Evolutionary conservation across 192 early-diverging fungal genomes (phyloP).

Genomic region (Rhizophagus sp.): DNA sequence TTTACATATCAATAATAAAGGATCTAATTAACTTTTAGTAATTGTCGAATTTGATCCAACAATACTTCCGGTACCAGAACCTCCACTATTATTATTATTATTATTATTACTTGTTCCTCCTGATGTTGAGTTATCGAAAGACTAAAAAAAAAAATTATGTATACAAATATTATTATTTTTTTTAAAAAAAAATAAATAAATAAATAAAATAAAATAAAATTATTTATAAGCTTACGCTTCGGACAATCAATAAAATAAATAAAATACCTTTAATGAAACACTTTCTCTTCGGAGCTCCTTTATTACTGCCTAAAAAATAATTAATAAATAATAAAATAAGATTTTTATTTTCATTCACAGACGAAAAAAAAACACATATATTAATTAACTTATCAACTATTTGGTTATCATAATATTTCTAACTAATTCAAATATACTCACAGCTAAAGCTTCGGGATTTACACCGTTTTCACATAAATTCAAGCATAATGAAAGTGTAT

Average conservation of each 20-base stretch:
- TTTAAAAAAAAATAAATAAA: neutral
- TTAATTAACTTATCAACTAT: too few species aligned
- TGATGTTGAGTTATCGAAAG: neutral
- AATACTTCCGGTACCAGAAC: neutral
- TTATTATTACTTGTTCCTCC: neutral
- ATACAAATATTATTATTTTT: neutral
- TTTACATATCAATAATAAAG: too few species aligned
- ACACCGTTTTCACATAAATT: constrained; percentile 78
- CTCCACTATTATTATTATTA: too few species aligned
- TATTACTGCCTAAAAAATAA: constrained; percentile 41
- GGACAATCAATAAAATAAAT: too few species aligned
- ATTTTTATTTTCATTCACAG: too few species aligned
- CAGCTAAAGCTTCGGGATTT: constrained; percentile 79
- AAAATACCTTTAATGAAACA: constrained; percentile 32
- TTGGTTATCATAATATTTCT: too few species aligned
- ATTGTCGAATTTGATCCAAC: neutral
- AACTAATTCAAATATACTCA: constrained; percentile 8
- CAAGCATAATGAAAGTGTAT: constrained; percentile 72
- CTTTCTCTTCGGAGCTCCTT: constrained; percentile 48
- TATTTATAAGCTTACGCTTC: too few species aligned
- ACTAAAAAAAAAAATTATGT: neutral
- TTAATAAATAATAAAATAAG: too few species aligned
- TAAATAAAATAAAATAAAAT: neutral
- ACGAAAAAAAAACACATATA: too few species aligned
- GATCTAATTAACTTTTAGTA: neutral